phyloP scores from a whole-genome alignment of 2,329 filamentous ascomycete genomes.

The Alternaria atra region DNA sequence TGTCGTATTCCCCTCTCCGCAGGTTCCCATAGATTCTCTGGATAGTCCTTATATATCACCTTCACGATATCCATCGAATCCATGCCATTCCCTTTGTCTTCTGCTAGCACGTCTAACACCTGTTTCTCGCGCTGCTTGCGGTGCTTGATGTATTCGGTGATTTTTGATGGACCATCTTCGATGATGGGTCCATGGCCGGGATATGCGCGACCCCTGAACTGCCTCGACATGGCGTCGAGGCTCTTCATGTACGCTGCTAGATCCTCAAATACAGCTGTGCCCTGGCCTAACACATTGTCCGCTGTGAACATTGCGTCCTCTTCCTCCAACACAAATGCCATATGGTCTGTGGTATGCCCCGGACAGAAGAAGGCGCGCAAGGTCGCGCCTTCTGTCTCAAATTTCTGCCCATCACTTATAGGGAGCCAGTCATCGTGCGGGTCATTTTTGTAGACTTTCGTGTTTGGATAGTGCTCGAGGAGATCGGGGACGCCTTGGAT shows the following conservation, averaged over 20 bases:
- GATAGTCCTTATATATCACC: constrained; percentile 82
- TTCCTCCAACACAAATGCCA: constrained; percentile 78
- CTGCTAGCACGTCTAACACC: constrained; percentile 47
- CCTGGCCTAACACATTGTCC: constrained; percentile 88
- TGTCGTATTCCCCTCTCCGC: constrained; percentile 80
- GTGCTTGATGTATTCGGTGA: constrained; percentile 85
- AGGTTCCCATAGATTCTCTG: constrained; percentile 76
- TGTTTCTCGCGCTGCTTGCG: constrained; percentile 75
- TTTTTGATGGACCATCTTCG: constrained; percentile 73
- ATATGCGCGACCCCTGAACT: constrained; percentile 76
- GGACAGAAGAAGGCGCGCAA: constrained; percentile 73
- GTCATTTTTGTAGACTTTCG: constrained; percentile 72
- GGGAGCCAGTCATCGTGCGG: constrained; percentile 61
- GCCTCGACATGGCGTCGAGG: constrained; percentile 72
- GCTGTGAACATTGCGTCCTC: constrained; percentile 87
- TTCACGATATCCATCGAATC: constrained; percentile 84
- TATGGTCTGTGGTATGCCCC: constrained; percentile 84
- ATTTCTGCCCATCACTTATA: constrained; percentile 66
- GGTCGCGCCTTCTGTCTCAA: constrained; percentile 69
- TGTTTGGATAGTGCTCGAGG: constrained; percentile 68
- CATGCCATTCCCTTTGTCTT: constrained; percentile 61
- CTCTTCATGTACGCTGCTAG: constrained; percentile 73
- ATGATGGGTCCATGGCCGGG: constrained; percentile 88
- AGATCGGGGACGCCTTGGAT: constrained; percentile 78
- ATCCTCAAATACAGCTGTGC: constrained; percentile 86